Conservation (phyloP, 768 basidiomycete genomes). For the Chalciporus sphaerocephalus region DNA sequence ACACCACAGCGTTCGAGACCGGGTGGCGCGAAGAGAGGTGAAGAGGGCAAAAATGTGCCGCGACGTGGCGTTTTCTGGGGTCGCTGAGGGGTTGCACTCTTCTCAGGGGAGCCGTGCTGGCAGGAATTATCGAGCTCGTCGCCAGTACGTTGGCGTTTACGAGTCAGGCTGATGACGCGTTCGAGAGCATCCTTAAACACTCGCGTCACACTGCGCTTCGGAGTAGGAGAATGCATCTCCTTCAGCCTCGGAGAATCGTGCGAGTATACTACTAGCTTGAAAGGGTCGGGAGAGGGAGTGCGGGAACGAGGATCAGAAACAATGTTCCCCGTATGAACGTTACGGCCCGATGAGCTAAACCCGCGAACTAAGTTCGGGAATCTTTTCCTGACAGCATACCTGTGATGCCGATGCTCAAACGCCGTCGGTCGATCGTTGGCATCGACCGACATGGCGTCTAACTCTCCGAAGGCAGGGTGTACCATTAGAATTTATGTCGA, state of each 20-base stretch:
- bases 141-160: background rate
- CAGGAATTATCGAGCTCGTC: background rate
- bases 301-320: background rate
- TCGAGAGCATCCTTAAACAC: background rate
- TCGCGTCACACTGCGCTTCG: background rate
- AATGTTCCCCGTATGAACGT: background rate
- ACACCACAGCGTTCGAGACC: background rate
- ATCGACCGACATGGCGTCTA: background rate
- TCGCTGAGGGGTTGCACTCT: background rate
- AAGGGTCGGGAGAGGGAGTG: background rate
- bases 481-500: background rate
- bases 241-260: background rate
- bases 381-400: background rate
- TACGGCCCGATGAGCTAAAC: background rate
- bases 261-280: background rate
- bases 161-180: background rate
- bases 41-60: conserved; percentile 17
- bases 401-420: background rate
- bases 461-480: background rate
- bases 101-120: background rate
- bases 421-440: background rate
- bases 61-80: background rate
- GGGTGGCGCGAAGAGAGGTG: conserved; percentile 21
- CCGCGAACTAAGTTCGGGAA: background rate
- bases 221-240: background rate